Evolutionary conservation across 2,329 filamentous ascomycete genomes (phyloP), one percentile per base, ranked within the genome.

Genomic region (Cladosporium sphaerospermum): DNA sequence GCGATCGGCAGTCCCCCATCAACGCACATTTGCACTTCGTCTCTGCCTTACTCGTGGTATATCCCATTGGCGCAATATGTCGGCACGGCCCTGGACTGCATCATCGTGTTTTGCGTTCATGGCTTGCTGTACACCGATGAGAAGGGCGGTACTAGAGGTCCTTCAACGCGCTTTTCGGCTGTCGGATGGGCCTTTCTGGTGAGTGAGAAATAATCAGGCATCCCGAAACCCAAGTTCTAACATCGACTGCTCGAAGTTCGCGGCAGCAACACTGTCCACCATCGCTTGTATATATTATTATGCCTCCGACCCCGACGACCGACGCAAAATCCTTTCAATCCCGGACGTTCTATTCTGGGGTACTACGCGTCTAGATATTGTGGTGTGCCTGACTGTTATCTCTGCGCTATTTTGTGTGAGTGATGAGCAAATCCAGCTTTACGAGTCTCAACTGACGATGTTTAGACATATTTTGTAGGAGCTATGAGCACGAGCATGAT

Each of bases 21-120:
- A 13, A 77, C 75, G 3, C 76, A 75, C 54, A 76, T 80, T 18
- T 80, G 78, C 59, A 71, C 76, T 2, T 62, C 70, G 9, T 60
- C 66, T 1, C 66, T 69, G 31, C 58, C 64, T 14, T 65, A 70
- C 36, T 61, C 62, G 31, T 57, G 62, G 47, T 59, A 62, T 9
- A 60, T 76, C 7, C 71, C 68, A 6, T 56, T 61, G 3, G 56
- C 76, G 45, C 72, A 73, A 56, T 51, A 69, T 31, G 32, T 71
- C 23, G 70, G 67, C 19, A 57, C 70, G 1, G 31, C 70, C 7
- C 54, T 78, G 16, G 77, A 80, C 57, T 64, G 68, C 11, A 47
- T 63, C 34, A 67, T 78, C 43, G 54, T 74, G 13, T 64, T 73
- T 33, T 66, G 61, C 28, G 37, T 67, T 18, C 58, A 54, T 18